Evolutionary conservation across 805 yeast genomes (phyloP).

Genomic region (Debaryomyces maramus): DNA sequence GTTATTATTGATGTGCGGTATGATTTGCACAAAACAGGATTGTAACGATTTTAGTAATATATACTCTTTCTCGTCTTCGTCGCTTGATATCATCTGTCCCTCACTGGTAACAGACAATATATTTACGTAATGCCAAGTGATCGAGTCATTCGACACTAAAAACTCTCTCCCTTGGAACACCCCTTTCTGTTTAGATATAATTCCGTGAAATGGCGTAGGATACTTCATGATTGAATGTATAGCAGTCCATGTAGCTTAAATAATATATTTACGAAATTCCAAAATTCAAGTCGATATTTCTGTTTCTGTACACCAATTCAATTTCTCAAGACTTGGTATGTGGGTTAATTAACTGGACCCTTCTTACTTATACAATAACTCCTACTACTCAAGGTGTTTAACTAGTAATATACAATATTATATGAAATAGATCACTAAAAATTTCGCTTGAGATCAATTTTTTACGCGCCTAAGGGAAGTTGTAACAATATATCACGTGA

Average conservation of each 20-base stretch:
- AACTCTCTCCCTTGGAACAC: conserved; percentile 32
- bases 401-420: too few species aligned
- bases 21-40: conserved; percentile 40
- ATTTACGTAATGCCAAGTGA: conserved; percentile 34
- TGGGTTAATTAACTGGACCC: too few species aligned
- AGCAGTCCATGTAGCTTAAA: conserved; percentile 1
- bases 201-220: conserved; percentile 28
- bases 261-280: too few species aligned
- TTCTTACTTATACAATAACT: too few species aligned
- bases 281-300: too few species aligned
- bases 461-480: too few species aligned
- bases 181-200: conserved; percentile 35
- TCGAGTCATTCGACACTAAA: conserved; percentile 36
- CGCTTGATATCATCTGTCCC: conserved; percentile 35
- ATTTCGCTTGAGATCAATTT: too few species aligned
- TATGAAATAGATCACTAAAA: too few species aligned
- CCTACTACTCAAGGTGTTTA: too few species aligned
- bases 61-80: conserved; percentile 29
- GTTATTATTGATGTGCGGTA: conserved; percentile 21
- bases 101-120: conserved; percentile 23
- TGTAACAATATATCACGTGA: too few species aligned
- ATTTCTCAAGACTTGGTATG: too few species aligned
- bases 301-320: too few species aligned
- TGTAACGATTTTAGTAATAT: conserved; percentile 36
- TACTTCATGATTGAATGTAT: conserved; percentile 16